phyloP scores from a whole-genome alignment of 2,329 filamentous ascomycete species.

The Tolypocladium sp. region DNA sequence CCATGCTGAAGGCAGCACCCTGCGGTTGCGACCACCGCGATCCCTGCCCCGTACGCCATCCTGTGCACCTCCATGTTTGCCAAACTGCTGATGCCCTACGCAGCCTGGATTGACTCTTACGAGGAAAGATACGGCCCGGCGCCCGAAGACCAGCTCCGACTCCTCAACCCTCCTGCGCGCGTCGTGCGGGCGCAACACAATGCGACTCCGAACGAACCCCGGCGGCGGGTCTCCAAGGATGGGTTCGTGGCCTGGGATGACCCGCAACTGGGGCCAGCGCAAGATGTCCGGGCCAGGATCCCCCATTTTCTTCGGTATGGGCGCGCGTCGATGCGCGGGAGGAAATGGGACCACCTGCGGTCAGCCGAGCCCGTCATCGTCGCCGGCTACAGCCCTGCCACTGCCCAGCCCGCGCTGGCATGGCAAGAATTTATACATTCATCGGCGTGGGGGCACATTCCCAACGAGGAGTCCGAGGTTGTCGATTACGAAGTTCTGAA shows the following conservation, averaged over 20 bases:
- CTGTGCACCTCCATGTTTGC: not conserved
- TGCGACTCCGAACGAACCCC: conserved; percentile 25
- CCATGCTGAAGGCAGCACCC: conserved; percentile 5
- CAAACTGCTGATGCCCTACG: conserved; percentile 10
- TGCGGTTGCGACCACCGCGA: conserved; percentile 15
- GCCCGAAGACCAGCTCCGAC: conserved; percentile 26
- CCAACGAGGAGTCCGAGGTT: conserved; percentile 37
- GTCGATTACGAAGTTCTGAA: conserved; percentile 36
- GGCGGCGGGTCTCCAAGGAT: conserved; percentile 36
- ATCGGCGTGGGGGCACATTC: conserved; percentile 39
- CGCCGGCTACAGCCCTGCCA: conserved; percentile 32
- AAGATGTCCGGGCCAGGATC: conserved; percentile 25
- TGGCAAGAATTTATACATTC: conserved; percentile 47
- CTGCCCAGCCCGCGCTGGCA: conserved; percentile 29
- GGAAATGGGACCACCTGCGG: conserved; percentile 52
- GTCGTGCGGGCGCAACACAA: conserved; percentile 32
- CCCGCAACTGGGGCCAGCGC: conserved; percentile 22
- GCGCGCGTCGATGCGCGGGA: conserved; percentile 34
- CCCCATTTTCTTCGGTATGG: conserved; percentile 39
- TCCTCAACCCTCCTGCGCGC: conserved; percentile 29
- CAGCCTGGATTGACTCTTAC: conserved; percentile 43
- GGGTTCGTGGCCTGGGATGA: conserved; percentile 36
- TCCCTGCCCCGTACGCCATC: conserved; percentile 18
- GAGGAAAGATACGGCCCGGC: conserved; percentile 29
- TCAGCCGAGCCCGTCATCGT: conserved; percentile 52